Conservation (phyloP, 2,329 filamentous ascomycete genomes). For the Pseudonectria buxi region DNA sequence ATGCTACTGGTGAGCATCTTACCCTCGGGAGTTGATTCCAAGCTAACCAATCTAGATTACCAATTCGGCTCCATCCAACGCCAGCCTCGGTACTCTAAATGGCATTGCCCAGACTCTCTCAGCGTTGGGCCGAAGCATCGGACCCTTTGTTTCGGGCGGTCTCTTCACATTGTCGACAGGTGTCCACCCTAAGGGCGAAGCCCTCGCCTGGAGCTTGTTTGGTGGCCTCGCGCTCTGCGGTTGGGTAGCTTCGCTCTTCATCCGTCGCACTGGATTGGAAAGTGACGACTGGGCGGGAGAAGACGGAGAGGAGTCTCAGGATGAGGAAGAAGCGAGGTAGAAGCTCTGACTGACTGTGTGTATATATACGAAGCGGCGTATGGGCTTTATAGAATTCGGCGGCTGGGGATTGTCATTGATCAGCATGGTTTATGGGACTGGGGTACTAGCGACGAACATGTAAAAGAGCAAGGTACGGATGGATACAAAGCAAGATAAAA, state of each 20-base stretch:
- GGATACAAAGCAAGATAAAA: no score
- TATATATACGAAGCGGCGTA: no score
- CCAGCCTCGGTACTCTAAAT: constrained; percentile 82
- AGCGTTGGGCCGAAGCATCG: constrained; percentile 79
- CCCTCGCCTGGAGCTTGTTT: constrained; percentile 80
- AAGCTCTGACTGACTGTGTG: no score
- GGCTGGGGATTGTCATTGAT: no score
- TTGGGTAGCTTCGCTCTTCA: constrained; percentile 72
- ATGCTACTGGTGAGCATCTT: constrained; percentile 64
- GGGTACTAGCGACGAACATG: no score
- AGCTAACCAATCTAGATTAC: constrained; percentile 58
- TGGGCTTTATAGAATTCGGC: no score
- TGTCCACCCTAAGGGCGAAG: constrained; percentile 73
- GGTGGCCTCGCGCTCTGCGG: constrained; percentile 75
- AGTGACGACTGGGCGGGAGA: constrained; percentile 46
- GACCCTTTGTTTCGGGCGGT: constrained; percentile 80
- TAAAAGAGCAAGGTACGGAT: no score
- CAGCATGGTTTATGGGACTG: no score
- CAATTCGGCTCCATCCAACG: constrained; percentile 81
- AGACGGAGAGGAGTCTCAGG: constrained; percentile 21
- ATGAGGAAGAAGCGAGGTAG: constrained; percentile 13
- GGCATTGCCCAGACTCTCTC: constrained; percentile 91
- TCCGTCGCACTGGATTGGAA: constrained; percentile 57
- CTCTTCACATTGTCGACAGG: constrained; percentile 74
- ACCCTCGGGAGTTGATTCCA: no score